Percentiles rank a stretch among this genome's conserved stretches.
These are phyloP conservation scores for Apium graveolens DNA, from an alignment of 129 eudicot species.

Conservation along the genomic window DNA sequence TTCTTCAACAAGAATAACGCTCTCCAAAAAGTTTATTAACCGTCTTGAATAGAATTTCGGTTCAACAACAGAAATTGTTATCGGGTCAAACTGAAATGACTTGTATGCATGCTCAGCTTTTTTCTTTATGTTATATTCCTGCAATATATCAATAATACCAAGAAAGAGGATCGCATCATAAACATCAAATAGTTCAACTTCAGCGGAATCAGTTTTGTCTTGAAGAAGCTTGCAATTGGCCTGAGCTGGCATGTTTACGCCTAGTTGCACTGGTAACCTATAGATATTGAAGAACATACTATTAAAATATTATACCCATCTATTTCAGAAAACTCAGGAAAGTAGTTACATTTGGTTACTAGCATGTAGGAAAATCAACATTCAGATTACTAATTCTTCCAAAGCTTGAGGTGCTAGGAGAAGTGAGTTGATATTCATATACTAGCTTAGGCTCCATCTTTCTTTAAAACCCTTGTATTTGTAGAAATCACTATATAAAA, in stretches of 20 bases:
- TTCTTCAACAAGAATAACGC: conserved; percentile 45
- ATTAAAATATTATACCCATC: background rate
- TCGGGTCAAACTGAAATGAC: conserved; percentile 60
- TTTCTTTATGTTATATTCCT: conserved; percentile 79
- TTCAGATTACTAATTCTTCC: background rate
- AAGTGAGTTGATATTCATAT: background rate
- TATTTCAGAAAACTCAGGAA: background rate
- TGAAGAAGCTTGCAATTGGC: conserved; percentile 66
- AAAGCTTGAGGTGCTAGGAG: background rate
- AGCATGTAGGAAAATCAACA: background rate
- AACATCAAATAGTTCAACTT: conserved; percentile 85
- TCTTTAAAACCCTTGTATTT: background rate
- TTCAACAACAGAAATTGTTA: conserved; percentile 62
- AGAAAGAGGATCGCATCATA: conserved; percentile 86
- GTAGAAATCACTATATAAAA: background rate
- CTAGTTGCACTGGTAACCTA: conserved; percentile 90
- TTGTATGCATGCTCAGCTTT: conserved; percentile 75
- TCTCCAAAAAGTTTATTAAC: conserved; percentile 61
- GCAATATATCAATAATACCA: conserved; percentile 86
- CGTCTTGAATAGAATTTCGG: conserved; percentile 73
- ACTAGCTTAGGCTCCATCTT: background rate
- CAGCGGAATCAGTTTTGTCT: conserved; percentile 45
- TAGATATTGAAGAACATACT: background rate
- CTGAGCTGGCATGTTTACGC: conserved; percentile 97
- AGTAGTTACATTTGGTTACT: background rate